Conservation (phyloP, 1,139 yeast genomes). For the Kluyveromyces marxianus region DNA sequence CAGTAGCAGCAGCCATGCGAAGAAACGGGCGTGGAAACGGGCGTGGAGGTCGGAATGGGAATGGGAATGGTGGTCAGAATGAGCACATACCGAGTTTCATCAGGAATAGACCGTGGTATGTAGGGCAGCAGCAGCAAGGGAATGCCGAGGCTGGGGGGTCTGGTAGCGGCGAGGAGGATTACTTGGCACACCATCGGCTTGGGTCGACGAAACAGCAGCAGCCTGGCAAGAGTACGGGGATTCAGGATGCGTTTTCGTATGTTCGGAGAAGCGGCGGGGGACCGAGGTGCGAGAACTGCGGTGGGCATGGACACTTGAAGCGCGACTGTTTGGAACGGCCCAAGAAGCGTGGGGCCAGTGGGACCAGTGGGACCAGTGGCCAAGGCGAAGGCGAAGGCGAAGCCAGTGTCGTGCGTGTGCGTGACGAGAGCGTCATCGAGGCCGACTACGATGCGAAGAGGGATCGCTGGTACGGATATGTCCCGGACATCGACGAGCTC, state of each 20-base stretch:
- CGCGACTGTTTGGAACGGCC: no score
- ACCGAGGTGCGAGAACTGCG: not conserved
- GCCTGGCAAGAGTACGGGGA: not conserved
- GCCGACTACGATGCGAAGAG: constrained; percentile 27
- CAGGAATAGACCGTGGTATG: constrained; percentile 29
- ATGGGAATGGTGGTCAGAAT: constrained; percentile 15
- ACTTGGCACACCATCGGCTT: constrained; percentile 25
- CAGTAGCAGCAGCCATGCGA: no score
- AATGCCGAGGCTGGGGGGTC: constrained; percentile 5
- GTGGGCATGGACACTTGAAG: no score
- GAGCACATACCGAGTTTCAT: constrained; percentile 28
- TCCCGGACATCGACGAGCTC: constrained; percentile 22
- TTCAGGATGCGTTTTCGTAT: constrained; percentile 18
- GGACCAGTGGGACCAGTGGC: no score
- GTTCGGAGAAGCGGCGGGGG: not conserved
- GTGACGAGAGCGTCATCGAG: constrained; percentile 4
- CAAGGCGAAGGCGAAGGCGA: no score
- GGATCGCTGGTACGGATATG: constrained; percentile 31
- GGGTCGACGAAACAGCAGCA: not conserved
- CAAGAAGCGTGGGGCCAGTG: no score
- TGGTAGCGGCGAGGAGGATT: constrained; percentile 14
- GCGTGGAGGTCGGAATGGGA: not conserved
- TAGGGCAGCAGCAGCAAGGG: constrained; percentile 9
- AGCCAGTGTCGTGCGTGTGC: constrained; percentile 9
- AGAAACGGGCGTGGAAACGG: not conserved